phyloP scores from a whole-genome alignment of 106 monocot species.

The Agapanthus africanus region DNA sequence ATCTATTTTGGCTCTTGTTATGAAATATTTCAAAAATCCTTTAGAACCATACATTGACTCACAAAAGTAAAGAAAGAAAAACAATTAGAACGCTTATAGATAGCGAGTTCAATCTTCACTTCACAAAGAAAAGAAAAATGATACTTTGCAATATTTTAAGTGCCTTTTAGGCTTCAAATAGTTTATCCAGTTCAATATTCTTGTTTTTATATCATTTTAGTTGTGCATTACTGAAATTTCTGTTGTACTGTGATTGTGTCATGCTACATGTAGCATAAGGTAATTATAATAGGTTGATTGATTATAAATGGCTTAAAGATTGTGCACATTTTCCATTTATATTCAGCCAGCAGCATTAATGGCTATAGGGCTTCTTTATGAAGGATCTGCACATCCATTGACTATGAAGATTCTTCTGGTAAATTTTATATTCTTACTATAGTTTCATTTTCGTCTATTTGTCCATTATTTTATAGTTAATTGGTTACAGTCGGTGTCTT shows the following conservation, averaged over 20 bases:
- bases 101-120: not conserved
- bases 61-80: not conserved
- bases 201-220: not conserved
- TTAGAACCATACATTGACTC: not conserved
- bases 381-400: conserved; percentile 90
- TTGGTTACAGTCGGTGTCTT: not conserved
- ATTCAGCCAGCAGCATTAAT: conserved; percentile 82
- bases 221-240: not conserved
- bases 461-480: not conserved
- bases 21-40: not conserved
- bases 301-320: conserved; percentile 1
- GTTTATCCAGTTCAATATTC: not conserved
- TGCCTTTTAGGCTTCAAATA: not conserved
- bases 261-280: not conserved
- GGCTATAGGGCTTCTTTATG: conserved; percentile 87
- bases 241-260: not conserved
- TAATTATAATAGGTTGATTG: not conserved
- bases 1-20: too few relatives aligned
- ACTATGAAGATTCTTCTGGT: conserved; percentile 94
- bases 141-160: not conserved
- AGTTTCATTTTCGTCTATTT: not conserved
- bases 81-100: not conserved
- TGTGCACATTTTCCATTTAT: conserved; percentile 12
- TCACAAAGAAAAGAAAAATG: not conserved
- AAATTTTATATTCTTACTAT: conserved; percentile 16